Evolutionary conservation across 768 basidiomycete genomes (phyloP), one percentile per base, ranked within the genome.

Genomic region (Psilocybe cyanescens): DNA sequence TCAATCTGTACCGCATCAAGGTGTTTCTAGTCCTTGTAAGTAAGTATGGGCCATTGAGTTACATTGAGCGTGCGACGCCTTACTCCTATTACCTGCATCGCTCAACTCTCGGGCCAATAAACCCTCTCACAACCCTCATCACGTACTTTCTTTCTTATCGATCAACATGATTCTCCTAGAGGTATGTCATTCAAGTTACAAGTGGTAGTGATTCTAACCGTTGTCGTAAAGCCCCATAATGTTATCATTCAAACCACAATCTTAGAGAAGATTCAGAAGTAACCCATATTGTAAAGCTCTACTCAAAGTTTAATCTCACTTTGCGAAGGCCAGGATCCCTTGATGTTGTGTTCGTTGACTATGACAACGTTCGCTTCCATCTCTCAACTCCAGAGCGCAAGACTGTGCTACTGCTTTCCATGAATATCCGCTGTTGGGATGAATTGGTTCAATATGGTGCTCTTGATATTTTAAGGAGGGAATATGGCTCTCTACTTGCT

Each of bases 291-390:
- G 51, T 24, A 46, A 44, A 30, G 24, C n/a, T 17, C 48, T 19
- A 48, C 12, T 9, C 8, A 4, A 29, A 54, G 58, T 50, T 14
- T 45, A 14, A 47, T 51, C 65, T 71, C 49, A 69, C 62, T 39
- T 64, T 35, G 61, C 17, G 55, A 52, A 99, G 96, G 74, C 95
- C 97, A 12, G 87, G 91, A 5, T 88, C 91, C 31, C 81, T 98
- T 62, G 97, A 99, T 79, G 91, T 99, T 58, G 86, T 93, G 59
- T 99, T 99, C 68, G 97, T 99, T 56, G 97, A 99, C 78, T 99
- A 95, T 67, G 97, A 99, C 73, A 91, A 94, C 52, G 95, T 98
- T 57, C 87, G 95, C 47, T 99, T 98, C 78, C 96, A 91, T 74
- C 77, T 99, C 50, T 92, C 92, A 12, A 95, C 95, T 0, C 91